A percentile compares a stretch with the other conserved stretches of the same genome.
phyloP scores from a whole-genome alignment of 352 stramenopile genomes.

The Globisporangium takayamanum region DNA sequence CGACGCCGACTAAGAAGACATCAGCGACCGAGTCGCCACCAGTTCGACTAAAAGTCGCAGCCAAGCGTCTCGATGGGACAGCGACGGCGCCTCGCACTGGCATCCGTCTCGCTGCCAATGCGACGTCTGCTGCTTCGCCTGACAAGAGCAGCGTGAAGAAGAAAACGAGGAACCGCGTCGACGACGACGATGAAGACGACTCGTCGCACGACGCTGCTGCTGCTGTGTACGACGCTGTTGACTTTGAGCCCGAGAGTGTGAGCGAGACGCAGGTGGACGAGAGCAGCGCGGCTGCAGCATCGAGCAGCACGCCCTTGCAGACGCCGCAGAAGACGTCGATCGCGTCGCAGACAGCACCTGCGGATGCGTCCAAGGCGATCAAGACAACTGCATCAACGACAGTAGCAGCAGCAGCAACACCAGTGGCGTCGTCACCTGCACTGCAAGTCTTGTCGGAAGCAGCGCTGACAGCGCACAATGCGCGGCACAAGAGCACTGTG shows the following conservation, averaged over 20 bases:
- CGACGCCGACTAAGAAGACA: neutral
- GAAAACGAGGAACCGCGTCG: neutral
- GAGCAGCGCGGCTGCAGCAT: neutral
- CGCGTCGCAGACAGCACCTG: neutral
- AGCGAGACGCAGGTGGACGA: neutral
- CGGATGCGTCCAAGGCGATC: neutral
- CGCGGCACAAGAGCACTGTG: neutral
- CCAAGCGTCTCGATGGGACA: neutral
- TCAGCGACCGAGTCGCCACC: neutral
- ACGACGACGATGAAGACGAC: neutral
- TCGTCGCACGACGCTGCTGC: neutral
- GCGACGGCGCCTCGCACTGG: neutral
- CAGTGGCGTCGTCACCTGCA: too few species aligned
- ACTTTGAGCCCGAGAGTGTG: neutral
- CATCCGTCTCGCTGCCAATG: neutral
- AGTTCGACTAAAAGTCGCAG: neutral
- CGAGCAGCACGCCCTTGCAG: neutral
- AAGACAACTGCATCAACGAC: neutral
- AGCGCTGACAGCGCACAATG: conserved; percentile 1
- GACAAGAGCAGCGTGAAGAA: neutral
- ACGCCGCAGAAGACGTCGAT: neutral
- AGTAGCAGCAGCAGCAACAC: neutral
- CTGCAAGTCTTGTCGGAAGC: neutral
- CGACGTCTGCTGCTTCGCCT: neutral
- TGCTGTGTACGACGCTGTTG: neutral